Conservation (phyloP, 2,329 filamentous ascomycete species). For the Phoma sp. region DNA sequence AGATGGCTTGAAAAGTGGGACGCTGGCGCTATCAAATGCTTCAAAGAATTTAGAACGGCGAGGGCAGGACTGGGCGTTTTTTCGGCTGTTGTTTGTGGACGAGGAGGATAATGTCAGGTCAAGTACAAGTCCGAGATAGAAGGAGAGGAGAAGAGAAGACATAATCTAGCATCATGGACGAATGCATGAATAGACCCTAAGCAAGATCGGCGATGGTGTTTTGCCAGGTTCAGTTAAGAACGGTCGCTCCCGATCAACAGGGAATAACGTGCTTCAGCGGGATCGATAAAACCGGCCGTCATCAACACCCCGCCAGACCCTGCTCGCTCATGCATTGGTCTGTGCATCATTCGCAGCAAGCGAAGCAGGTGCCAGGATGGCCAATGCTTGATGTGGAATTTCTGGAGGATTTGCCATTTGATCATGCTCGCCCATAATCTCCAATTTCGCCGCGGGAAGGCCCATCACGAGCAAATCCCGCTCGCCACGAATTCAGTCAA, state of each 20-base stretch:
- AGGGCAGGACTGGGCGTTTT: slow-evolving; percentile 1
- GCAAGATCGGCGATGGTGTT: slow-evolving; percentile 26
- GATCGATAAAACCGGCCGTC: slow-evolving; percentile 27
- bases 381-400: slow-evolving; percentile 1
- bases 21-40: slow-evolving; percentile 5
- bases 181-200: slow-evolving; percentile 19
- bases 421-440: not conserved
- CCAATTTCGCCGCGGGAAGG: not conserved
- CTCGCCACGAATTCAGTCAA: not conserved
- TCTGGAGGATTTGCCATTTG: slow-evolving; percentile 8
- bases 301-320: slow-evolving; percentile 25
- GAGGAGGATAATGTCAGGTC: slow-evolving; percentile 5
- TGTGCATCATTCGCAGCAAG: slow-evolving; percentile 9
- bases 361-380: slow-evolving; percentile 9
- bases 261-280: slow-evolving; percentile 23
- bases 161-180: slow-evolving; percentile 17
- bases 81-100: not conserved
- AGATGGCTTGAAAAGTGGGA: slow-evolving; percentile 2
- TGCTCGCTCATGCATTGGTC: slow-evolving; percentile 3
- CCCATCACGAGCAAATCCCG: not conserved
- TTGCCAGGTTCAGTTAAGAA: slow-evolving; percentile 20
- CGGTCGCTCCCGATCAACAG: slow-evolving; percentile 26
- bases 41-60: not conserved
- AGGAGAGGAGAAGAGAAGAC: slow-evolving; percentile 6
- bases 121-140: slow-evolving; percentile 9